These are phyloP conservation scores for Morella rubra DNA, from an alignment of 306 rosid genomes.

Conservation along the genomic window DNA sequence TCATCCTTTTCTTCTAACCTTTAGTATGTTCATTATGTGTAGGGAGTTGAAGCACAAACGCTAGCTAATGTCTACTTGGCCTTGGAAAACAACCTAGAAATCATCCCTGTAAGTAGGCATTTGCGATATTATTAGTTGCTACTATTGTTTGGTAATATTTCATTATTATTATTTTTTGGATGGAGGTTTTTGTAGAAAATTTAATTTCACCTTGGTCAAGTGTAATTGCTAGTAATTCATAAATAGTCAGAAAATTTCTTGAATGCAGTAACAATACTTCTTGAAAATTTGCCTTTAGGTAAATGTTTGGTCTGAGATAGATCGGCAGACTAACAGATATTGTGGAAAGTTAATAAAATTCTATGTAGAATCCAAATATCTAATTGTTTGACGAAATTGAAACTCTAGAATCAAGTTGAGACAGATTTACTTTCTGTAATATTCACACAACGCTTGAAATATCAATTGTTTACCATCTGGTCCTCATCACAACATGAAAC, in stretches of 20 bases:
- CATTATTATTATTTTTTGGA: constrained; percentile 5
- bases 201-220: not conserved
- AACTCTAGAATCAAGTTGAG: not conserved
- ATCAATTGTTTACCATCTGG: too few species aligned
- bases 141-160: not conserved
- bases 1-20: constrained; percentile 11
- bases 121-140: constrained; percentile 3
- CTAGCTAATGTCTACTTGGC: constrained; percentile 95
- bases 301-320: not conserved
- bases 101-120: constrained; percentile 68
- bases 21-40: constrained; percentile 20
- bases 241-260: not conserved
- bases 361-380: not conserved
- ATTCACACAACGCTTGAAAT: not conserved
- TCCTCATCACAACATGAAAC: not conserved
- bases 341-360: not conserved
- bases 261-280: not conserved
- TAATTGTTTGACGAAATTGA: not conserved
- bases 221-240: not conserved
- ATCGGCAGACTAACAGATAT: not conserved
- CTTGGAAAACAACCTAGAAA: constrained; percentile 76
- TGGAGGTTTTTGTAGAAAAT: not conserved
- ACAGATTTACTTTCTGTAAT: not conserved
- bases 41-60: constrained; percentile 97
- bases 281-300: not conserved